Conservation (phyloP, 2,329 filamentous ascomycete genomes). For the Macrophomina tecta region DNA sequence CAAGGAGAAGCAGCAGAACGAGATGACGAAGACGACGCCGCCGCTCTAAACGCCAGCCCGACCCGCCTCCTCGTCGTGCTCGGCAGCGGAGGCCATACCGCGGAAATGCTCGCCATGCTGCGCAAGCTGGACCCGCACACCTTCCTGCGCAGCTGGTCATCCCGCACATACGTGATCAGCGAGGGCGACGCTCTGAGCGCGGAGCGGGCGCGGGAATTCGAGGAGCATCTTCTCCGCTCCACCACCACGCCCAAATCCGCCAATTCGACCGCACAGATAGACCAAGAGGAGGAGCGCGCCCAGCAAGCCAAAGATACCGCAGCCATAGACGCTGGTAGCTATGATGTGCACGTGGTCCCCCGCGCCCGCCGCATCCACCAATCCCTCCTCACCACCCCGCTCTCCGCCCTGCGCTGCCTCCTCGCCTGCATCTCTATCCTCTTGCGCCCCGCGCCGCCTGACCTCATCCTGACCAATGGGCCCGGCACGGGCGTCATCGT, state of each 20-base stretch:
- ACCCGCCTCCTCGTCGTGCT: slow-evolving; percentile 79
- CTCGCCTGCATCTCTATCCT: slow-evolving; percentile 30
- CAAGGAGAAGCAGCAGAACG: neutral
- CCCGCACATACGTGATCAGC: slow-evolving; percentile 81
- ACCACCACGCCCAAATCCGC: neutral
- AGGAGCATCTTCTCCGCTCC: slow-evolving; percentile 49
- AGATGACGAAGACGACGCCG: neutral
- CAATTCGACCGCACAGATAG: slow-evolving; percentile 10
- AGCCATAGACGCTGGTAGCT: slow-evolving; percentile 49
- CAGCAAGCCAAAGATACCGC: slow-evolving; percentile 38
- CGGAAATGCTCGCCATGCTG: slow-evolving; percentile 91
- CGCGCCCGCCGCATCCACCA: slow-evolving; percentile 86
- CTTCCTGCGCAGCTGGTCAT: slow-evolving; percentile 53
- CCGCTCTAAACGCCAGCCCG: slow-evolving; percentile 37
- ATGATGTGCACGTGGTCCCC: slow-evolving; percentile 71
- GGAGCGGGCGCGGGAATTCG: slow-evolving; percentile 67
- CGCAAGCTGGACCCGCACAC: slow-evolving; percentile 56
- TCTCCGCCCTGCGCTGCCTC: slow-evolving; percentile 71
- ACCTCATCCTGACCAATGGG: slow-evolving; percentile 84
- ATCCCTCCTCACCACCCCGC: slow-evolving; percentile 72
- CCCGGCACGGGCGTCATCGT: slow-evolving; percentile 87
- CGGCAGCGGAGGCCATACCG: slow-evolving; percentile 91
- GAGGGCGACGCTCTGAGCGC: slow-evolving; percentile 77
- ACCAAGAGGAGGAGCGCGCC: slow-evolving; percentile 17
- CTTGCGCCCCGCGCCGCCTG: slow-evolving; percentile 57